Evolutionary conservation across 345 rosid genomes (phyloP).

Genomic region (Pugionium cornutum): DNA sequence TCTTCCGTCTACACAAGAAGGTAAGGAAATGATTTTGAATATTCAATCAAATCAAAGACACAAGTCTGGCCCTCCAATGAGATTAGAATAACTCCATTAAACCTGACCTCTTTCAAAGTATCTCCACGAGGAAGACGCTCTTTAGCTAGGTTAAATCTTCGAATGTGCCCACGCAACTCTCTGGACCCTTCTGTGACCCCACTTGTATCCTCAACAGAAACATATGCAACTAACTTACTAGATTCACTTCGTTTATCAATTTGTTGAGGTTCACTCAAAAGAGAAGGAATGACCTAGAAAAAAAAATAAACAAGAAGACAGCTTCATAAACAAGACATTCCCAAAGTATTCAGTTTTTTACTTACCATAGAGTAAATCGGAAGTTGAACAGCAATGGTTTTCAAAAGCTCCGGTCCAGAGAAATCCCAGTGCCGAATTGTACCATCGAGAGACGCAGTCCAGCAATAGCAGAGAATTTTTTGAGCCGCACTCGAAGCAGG

Average conservation of each 20-base stretch:
- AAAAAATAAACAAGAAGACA: slow-evolving; percentile 11
- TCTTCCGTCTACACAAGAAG: slow-evolving; percentile 54
- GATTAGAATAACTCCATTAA: not conserved
- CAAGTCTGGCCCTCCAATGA: not conserved
- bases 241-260: slow-evolving; percentile 41
- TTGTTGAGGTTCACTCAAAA: slow-evolving; percentile 43
- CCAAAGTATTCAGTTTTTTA: not conserved
- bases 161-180: slow-evolving; percentile 55
- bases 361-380: slow-evolving; percentile 81
- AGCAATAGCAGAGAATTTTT: slow-evolving; percentile 65
- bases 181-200: slow-evolving; percentile 36
- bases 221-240: slow-evolving; percentile 58
- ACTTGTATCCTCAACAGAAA: slow-evolving; percentile 57
- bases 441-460: slow-evolving; percentile 97
- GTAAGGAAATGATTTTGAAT: slow-evolving; percentile 2
- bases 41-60: slow-evolving; percentile 4
- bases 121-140: slow-evolving; percentile 60
- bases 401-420: slow-evolving; percentile 69
- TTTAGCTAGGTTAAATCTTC: slow-evolving; percentile 71
- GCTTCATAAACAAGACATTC: not conserved
- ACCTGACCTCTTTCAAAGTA: slow-evolving; percentile 68
- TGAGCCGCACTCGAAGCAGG: slow-evolving; percentile 61
- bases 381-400: slow-evolving; percentile 55
- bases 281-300: slow-evolving; percentile 74
- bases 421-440: slow-evolving; percentile 92